These are phyloP conservation scores for Centrapalus pauciflorus DNA, from an alignment of 129 eudicot species.

Conservation along the genomic window DNA sequence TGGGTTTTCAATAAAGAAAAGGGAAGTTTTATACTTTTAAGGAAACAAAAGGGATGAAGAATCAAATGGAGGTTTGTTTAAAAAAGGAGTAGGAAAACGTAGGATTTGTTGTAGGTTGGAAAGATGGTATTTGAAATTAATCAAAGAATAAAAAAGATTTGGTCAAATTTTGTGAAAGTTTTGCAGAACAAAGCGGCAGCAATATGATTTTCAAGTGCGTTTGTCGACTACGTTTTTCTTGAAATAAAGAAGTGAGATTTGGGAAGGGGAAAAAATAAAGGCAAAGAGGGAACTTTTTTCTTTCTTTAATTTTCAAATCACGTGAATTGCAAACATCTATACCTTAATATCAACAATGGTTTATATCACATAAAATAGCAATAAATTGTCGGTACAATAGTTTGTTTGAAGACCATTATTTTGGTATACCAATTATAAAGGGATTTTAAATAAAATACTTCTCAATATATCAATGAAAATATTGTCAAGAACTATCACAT, in stretches of 20 bases:
- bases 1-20: neutral
- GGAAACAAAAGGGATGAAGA: neutral
- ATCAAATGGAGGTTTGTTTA: neutral
- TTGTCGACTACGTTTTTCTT: neutral
- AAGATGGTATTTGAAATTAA: slow-evolving; percentile 12
- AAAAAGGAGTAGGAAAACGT: too few relatives aligned
- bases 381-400: too few relatives aligned
- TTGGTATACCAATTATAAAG: too few relatives aligned
- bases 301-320: too few relatives aligned
- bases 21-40: neutral
- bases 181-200: slow-evolving; percentile 18
- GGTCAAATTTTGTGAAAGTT: slow-evolving; percentile 16
- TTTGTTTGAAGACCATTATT: too few relatives aligned
- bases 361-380: too few relatives aligned
- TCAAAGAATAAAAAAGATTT: neutral
- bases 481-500: too few relatives aligned
- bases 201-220: slow-evolving; percentile 19
- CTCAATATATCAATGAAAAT: too few relatives aligned
- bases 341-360: too few relatives aligned
- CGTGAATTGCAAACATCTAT: too few relatives aligned
- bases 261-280: neutral
- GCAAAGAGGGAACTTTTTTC: neutral
- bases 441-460: too few relatives aligned
- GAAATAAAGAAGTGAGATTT: neutral
- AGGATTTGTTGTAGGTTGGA: neutral